Percentiles rank a stretch among this genome's conserved stretches.
Evolutionary conservation across 2,329 filamentous ascomycete species (phyloP).

Genomic region (Monilinia fructigena): DNA sequence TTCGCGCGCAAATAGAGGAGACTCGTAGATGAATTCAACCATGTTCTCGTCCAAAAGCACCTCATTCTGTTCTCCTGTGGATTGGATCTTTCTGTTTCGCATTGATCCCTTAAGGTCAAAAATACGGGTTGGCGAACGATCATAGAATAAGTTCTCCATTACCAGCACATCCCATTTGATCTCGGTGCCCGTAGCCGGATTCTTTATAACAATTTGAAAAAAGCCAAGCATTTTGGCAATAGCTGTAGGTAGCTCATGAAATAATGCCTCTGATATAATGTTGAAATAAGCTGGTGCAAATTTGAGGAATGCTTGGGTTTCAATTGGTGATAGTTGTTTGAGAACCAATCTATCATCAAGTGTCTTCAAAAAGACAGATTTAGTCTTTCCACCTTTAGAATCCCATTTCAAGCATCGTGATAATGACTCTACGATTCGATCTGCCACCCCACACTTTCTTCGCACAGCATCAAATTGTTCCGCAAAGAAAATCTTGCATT

Average conservation of each 20-base stretch:
- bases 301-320: conserved; percentile 89
- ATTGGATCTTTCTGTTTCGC: conserved; percentile 96
- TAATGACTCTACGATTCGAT: conserved; percentile 91
- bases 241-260: conserved; percentile 90
- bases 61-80: conserved; percentile 92
- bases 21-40: conserved; percentile 98
- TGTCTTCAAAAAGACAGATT: conserved; percentile 95
- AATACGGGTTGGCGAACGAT: conserved; percentile 82
- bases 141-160: conserved; percentile 98
- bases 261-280: conserved; percentile 94
- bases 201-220: conserved; percentile 96
- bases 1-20: conserved; percentile 88
- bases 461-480: conserved; percentile 96
- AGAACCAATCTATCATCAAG: conserved; percentile 85
- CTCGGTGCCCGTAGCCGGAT: conserved; percentile 84
- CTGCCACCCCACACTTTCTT: conserved; percentile 86
- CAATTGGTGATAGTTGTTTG: conserved; percentile 80
- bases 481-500: conserved; percentile 98
- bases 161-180: conserved; percentile 92
- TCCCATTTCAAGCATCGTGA: conserved; percentile 98
- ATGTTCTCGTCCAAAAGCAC: conserved; percentile 97
- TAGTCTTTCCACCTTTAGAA: conserved; percentile 95
- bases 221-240: conserved; percentile 99
- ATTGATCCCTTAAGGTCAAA: conserved; percentile 98
- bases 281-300: conserved; percentile 97